A percentile compares a stretch with the other conserved stretches of the same genome.
phyloP scores from a whole-genome alignment of 2,329 filamentous ascomycete genomes.

The Colletotrichum sp. region DNA sequence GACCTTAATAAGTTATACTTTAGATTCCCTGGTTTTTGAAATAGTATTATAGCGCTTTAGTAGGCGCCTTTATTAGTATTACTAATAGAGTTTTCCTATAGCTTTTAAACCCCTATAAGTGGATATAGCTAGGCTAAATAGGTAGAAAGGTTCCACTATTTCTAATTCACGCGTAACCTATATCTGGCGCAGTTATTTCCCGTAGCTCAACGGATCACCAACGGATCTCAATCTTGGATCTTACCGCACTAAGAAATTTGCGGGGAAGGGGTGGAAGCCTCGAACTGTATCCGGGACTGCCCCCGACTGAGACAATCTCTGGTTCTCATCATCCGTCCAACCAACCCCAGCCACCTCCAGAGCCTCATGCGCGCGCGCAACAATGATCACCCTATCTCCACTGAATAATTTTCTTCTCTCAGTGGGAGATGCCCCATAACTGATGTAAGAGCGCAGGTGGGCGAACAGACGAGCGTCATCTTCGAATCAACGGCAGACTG shows the following conservation, averaged over 20 bases:
- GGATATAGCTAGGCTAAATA: no score
- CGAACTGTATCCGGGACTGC: slow-evolving; percentile 4
- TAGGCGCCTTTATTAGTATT: no score
- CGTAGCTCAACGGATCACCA: neutral
- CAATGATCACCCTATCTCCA: neutral
- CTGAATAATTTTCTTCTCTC: neutral
- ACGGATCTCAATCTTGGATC: slow-evolving; percentile 9
- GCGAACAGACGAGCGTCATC: neutral
- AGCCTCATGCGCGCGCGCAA: neutral
- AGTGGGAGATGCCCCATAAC: neutral
- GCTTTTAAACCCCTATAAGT: no score
- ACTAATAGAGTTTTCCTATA: no score
- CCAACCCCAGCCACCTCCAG: neutral
- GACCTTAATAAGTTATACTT: no score
- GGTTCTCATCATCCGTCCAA: neutral
- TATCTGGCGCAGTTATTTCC: slow-evolving; percentile 11
- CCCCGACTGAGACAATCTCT: slow-evolving; percentile 19
- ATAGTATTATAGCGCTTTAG: no score
- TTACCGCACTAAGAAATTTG: slow-evolving; percentile 10
- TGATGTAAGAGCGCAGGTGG: neutral
- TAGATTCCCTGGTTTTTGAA: no score
- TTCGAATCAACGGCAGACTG: neutral
- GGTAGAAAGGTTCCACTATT: neutral
- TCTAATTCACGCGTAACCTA: neutral
- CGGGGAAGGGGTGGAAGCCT: slow-evolving; percentile 19